phyloP scores from a whole-genome alignment of 2,329 filamentous ascomycete species.

The Fusarium pseudocircinatum region DNA sequence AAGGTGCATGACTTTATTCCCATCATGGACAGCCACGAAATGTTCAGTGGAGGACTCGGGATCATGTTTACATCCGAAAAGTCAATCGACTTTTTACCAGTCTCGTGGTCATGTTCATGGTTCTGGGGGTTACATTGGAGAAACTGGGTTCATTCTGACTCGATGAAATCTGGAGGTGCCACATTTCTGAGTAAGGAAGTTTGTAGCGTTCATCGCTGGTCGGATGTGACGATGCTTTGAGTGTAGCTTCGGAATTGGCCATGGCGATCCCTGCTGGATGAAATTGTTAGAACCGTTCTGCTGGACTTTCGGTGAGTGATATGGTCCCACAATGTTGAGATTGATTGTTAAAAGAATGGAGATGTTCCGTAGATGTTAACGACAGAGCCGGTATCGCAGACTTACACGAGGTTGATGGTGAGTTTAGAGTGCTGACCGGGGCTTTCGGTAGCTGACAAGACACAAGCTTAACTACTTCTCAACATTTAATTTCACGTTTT shows the following conservation, averaged over 20 bases:
- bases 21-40: not conserved
- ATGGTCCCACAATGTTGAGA: not conserved
- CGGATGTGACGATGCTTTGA: not conserved
- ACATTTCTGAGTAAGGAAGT: conserved; percentile 14
- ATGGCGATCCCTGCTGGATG: not conserved
- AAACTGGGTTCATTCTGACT: conserved; percentile 1
- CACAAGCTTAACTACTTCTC: rapidly evolving
- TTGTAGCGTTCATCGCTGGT: not conserved
- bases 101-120: conserved; percentile 7
- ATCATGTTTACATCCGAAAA: conserved; percentile 9
- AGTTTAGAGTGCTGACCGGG: not conserved
- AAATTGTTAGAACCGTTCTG: not conserved
- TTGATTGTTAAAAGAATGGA: not conserved
- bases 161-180: not conserved
- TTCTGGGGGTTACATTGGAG: conserved; percentile 7
- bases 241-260: not conserved
- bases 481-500: not conserved
- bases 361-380: no score
- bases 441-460: not conserved
- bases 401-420: not conserved
- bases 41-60: not conserved
- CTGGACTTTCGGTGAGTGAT: not conserved
- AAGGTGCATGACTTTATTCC: conserved; percentile 2
- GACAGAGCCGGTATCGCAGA: not conserved
- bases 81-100: not conserved